These are phyloP conservation scores for Papilionanthe hybrid DNA, from an alignment of 116 monocot genomes.

Conservation along the genomic window DNA sequence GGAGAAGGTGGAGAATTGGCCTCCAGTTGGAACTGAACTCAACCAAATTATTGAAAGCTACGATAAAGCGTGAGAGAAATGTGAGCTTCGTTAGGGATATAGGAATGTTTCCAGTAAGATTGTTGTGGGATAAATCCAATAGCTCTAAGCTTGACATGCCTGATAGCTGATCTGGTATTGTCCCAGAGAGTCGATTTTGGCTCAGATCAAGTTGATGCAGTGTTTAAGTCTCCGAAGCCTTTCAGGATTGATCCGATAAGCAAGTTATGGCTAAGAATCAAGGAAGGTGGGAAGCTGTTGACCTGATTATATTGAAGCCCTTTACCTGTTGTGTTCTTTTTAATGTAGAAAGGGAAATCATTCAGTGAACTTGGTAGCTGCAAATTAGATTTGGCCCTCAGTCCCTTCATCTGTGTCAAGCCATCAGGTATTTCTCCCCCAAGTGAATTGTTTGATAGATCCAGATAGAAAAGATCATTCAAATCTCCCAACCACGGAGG, in stretches of 20 bases:
- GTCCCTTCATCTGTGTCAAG: conserved; percentile 38
- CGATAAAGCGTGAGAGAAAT: conserved; percentile 51
- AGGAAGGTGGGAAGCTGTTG: conserved; percentile 49
- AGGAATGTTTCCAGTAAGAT: conserved; percentile 57
- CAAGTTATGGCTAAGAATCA: conserved; percentile 41
- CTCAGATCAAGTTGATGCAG: conserved; percentile 49
- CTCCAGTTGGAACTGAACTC: conserved; percentile 41
- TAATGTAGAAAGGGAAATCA: conserved; percentile 51
- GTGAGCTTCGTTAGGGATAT: conserved; percentile 36
- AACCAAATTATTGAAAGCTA: conserved; percentile 49
- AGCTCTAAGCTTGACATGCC: conserved; percentile 41
- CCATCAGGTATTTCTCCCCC: conserved; percentile 47
- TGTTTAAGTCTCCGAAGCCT: conserved; percentile 31
- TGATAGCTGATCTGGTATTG: conserved; percentile 40
- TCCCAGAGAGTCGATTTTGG: conserved; percentile 41
- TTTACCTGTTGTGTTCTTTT: conserved; percentile 17
- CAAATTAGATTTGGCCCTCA: conserved; percentile 21
- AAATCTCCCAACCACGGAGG: conserved; percentile 58
- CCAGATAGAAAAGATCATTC: conserved; percentile 64
- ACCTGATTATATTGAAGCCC: conserved; percentile 48
- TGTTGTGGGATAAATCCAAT: conserved; percentile 55
- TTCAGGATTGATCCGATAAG: conserved; percentile 47
- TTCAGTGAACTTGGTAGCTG: conserved; percentile 14
- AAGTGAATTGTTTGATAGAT: conserved; percentile 78
- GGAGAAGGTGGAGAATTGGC: conserved; percentile 60